Base-by-base conservation (phyloP, 495 filamentous ascomycete genomes). In the Penicillium malachiteum region DNA sequence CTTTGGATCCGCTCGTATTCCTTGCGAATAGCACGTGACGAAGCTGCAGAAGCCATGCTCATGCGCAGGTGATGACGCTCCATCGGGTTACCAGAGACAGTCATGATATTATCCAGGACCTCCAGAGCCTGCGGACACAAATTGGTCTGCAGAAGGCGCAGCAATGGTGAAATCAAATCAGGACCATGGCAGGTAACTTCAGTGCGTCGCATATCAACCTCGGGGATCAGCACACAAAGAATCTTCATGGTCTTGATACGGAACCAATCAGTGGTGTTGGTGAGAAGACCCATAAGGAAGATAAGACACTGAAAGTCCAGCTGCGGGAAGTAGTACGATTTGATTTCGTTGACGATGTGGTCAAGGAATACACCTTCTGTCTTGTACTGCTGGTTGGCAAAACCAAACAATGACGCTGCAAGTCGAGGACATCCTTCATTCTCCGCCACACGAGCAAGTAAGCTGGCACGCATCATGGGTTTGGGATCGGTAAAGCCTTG, bases 1-100 rank as follows among this genome's bases (percentile, higher is more conserved):
- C 91, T 96, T 64, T 96, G 87, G 5, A 91, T 95, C 32, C 88
- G 87, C 62, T 96, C 94, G 64, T 96, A 97, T 68, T 96, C 91
- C 64, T 97, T 97, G 39, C 89, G 85, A 45, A 92, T 86, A 0
- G 87, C 86, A 58, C 89, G 87, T 1, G 91, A 92, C 16, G 88
- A 88, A 18, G 84, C 84, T 37, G 86, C 81, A 7, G 75, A 78
- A 7, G 89, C 90, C 88, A 97, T 96, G 71, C 91, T 96, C 94
- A 97, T 99, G 18, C 94, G 84, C 41, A 99, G 75, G 60, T 97
- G 91, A 61, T 96, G 90, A 55, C 87, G 87, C 71, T 96, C 93
- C 84, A 96, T 90, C 2, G 92, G 86, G 16, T 92, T 96, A 0
- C 90, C 90, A 0, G 92, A 89, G 77, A 99, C 92, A 31, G 86